These are phyloP conservation scores for Fusarium chlamydosporum DNA, from an alignment of 2,329 filamentous ascomycete species.

Conservation along the genomic window DNA sequence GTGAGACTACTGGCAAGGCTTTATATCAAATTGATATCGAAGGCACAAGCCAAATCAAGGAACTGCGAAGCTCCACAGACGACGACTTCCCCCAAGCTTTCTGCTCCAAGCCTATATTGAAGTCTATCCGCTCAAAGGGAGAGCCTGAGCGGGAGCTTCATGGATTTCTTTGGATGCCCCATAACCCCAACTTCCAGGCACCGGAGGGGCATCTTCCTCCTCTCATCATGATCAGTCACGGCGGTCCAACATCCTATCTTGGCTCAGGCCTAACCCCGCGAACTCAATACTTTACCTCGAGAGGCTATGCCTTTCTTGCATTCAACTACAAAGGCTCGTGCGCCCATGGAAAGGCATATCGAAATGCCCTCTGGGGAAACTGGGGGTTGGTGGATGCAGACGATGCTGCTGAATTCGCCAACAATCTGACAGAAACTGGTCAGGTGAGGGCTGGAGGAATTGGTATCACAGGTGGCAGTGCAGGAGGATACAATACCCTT, in stretches of 20 bases:
- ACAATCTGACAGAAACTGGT: conserved; percentile 57
- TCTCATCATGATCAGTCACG: conserved; percentile 65
- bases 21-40: conserved; percentile 56
- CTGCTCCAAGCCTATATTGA: conserved; percentile 56
- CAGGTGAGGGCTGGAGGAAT: conserved; percentile 57
- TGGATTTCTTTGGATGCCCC: conserved; percentile 65
- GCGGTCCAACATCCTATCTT: conserved; percentile 64
- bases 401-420: conserved; percentile 64
- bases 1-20: conserved; percentile 50
- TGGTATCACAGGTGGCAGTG: conserved; percentile 65
- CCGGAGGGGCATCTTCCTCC: conserved; percentile 60
- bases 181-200: conserved; percentile 60
- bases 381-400: conserved; percentile 67
- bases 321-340: conserved; percentile 68
- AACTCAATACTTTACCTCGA: conserved; percentile 67
- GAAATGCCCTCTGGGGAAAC: conserved; percentile 62
- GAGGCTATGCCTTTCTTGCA: conserved; percentile 66
- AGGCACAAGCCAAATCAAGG: conserved; percentile 43
- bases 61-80: conserved; percentile 55
- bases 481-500: conserved; percentile 68
- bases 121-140: conserved; percentile 53
- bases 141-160: conserved; percentile 55
- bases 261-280: conserved; percentile 60
- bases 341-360: conserved; percentile 65
- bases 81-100: conserved; percentile 50